Percentiles rank a stretch among this genome's conserved stretches.
Evolutionary conservation across 2,329 filamentous ascomycete genomes (phyloP).

Genomic region (Aureobasidium sp.): DNA sequence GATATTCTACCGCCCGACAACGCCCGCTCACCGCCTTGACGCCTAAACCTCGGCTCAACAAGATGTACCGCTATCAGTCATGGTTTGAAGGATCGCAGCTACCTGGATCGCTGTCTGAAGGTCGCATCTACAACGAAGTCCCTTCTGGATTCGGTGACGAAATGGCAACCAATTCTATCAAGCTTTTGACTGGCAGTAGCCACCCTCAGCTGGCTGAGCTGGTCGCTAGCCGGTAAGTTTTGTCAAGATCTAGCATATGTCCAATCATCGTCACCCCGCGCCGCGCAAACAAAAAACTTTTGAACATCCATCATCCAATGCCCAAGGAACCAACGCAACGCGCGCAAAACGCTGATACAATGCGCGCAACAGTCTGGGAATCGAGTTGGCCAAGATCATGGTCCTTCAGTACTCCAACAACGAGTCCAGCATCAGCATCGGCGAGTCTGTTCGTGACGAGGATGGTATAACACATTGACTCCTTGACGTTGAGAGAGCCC

Average conservation of each 20-base stretch:
- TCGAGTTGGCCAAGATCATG: slow-evolving; percentile 71
- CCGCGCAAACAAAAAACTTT: slow-evolving; percentile 9
- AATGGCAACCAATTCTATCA: slow-evolving; percentile 71
- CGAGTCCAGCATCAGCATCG: slow-evolving; percentile 85
- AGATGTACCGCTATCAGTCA: no score
- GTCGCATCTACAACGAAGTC: no score
- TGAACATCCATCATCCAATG: neutral
- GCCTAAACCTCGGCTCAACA: no score
- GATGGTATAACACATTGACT: slow-evolving; percentile 57
- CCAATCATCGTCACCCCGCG: neutral
- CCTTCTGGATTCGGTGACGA: no score
- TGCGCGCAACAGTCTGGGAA: slow-evolving; percentile 53
- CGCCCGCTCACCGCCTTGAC: no score
- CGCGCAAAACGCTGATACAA: slow-evolving; percentile 9
- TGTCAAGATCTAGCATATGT: neutral
- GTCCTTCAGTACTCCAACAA: slow-evolving; percentile 81
- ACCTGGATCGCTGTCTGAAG: no score
- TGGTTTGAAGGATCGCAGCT: no score
- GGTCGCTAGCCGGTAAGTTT: slow-evolving; percentile 56
- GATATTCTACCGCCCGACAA: no score
- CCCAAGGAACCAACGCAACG: neutral
- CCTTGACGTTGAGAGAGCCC: neutral
- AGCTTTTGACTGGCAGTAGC: slow-evolving; percentile 68
- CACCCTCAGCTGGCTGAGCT: slow-evolving; percentile 64
- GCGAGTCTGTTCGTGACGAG: slow-evolving; percentile 93